phyloP scores from a whole-genome alignment of 2,329 filamentous ascomycete genomes.

The Hypoxylon sp. region DNA sequence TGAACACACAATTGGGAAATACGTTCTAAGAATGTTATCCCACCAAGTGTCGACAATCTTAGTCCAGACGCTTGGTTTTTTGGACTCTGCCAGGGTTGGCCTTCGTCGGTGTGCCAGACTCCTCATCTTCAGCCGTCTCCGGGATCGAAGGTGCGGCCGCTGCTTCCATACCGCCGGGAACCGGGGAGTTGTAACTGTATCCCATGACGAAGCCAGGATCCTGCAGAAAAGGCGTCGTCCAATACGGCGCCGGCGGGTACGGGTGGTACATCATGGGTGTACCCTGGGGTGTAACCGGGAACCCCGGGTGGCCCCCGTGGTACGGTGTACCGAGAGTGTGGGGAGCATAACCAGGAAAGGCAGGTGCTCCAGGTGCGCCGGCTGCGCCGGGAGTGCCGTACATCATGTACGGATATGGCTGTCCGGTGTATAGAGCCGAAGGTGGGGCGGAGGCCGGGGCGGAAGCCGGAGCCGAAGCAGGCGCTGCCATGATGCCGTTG shows the following conservation, averaged over 20 bases:
- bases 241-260: constrained; percentile 29
- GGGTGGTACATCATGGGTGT: constrained; percentile 25
- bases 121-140: neutral
- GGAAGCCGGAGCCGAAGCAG: neutral
- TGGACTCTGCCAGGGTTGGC: neutral
- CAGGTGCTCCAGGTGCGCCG: neutral
- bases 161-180: neutral
- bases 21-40: no score
- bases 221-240: constrained; percentile 42
- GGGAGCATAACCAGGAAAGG: constrained; percentile 3
- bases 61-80: neutral
- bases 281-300: constrained; percentile 28
- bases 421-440: neutral
- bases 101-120: constrained; percentile 1
- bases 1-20: no score
- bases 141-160: neutral
- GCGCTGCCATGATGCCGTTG: neutral
- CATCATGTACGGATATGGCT: neutral
- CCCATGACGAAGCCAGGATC: constrained; percentile 33
- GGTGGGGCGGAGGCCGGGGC: no score
- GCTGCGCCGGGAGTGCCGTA: neutral
- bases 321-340: constrained; percentile 9
- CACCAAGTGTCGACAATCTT: neutral
- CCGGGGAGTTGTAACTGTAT: constrained; percentile 9
- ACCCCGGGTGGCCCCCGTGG: constrained; percentile 4